Evolutionary conservation across 2,329 filamentous ascomycete genomes (phyloP).

Genomic region (Chrysoporthe austroafricana): DNA sequence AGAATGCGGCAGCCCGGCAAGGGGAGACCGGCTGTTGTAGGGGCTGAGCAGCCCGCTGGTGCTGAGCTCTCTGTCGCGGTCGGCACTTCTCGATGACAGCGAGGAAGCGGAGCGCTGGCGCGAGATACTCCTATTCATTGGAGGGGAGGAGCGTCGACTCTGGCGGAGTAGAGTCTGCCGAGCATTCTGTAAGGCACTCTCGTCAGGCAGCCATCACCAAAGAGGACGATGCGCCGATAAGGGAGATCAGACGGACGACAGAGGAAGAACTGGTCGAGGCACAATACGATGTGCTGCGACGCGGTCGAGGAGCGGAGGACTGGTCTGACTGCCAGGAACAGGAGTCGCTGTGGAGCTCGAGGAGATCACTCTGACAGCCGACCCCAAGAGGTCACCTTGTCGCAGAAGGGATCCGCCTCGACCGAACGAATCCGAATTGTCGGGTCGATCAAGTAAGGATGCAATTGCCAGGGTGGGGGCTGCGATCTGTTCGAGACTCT

Average conservation of each 20-base stretch:
- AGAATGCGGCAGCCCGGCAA: slow-evolving; percentile 27
- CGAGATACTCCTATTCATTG: slow-evolving; percentile 29
- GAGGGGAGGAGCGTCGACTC: slow-evolving; percentile 22
- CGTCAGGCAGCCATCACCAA: slow-evolving; percentile 6
- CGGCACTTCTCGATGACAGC: slow-evolving; percentile 27
- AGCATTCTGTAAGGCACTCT: slow-evolving; percentile 15
- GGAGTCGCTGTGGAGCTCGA: background rate
- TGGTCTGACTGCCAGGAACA: slow-evolving; percentile 6
- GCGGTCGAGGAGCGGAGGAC: slow-evolving; percentile 8
- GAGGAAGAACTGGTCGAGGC: background rate
- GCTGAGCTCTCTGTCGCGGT: slow-evolving; percentile 27
- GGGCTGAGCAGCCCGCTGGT: slow-evolving; percentile 28
- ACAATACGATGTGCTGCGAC: slow-evolving; percentile 1
- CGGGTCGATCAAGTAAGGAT: slow-evolving; percentile 5
- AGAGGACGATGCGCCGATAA: slow-evolving; percentile 4
- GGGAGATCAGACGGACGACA: background rate
- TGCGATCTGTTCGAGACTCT: background rate
- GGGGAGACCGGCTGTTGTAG: slow-evolving; percentile 29
- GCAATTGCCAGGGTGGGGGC: background rate
- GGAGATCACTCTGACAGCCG: slow-evolving; percentile 1
- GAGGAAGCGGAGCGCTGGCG: slow-evolving; percentile 31
- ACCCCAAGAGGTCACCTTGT: background rate
- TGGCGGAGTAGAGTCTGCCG: slow-evolving; percentile 12
- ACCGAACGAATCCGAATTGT: slow-evolving; percentile 5
- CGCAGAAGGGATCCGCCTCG: slow-evolving; percentile 7